Evolutionary conservation across 2,329 filamentous ascomycete species (phyloP).

Genomic region (Calonectria hongkongensis): DNA sequence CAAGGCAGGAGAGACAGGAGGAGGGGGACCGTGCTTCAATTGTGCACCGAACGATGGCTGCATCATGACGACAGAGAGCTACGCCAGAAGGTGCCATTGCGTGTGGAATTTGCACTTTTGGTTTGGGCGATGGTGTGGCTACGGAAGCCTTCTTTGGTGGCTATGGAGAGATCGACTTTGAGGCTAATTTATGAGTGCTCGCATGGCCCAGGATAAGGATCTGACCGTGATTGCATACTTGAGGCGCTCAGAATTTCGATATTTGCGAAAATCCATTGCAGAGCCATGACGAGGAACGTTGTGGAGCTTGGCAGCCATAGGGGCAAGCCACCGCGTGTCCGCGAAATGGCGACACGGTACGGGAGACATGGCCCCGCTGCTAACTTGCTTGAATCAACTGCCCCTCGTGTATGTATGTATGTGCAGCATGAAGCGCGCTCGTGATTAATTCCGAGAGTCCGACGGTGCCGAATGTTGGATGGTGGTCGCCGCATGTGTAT

Average conservation of each 20-base stretch:
- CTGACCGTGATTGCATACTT: not conserved
- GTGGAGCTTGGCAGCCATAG: conserved; percentile 13
- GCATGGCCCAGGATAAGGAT: not conserved
- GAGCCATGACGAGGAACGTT: not conserved
- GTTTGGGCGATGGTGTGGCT: conserved; percentile 7
- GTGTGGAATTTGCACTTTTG: not conserved
- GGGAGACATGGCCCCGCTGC: conserved; percentile 40
- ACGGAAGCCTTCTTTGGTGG: not conserved
- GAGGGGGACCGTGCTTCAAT: conserved; percentile 21
- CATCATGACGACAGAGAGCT: conserved; percentile 31
- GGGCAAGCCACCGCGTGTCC: conserved; percentile 38
- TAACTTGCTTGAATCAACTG: conserved; percentile 32
- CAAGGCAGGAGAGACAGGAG: conserved; percentile 47
- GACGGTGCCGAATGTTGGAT: conserved; percentile 45
- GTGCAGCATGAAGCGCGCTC: conserved; percentile 40
- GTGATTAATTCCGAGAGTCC: conserved; percentile 52
- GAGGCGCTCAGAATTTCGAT: not conserved
- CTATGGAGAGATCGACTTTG: not conserved
- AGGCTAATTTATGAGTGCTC: conserved; percentile 3
- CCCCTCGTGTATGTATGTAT: conserved; percentile 7
- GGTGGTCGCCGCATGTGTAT: conserved; percentile 27
- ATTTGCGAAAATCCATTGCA: not conserved
- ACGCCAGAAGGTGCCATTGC: conserved; percentile 11
- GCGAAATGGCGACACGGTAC: conserved; percentile 36
- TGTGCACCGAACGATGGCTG: conserved; percentile 31